Percentiles rank a stretch among this genome's conserved stretches.
phyloP scores from a whole-genome alignment of 2,329 filamentous ascomycete species.

The Furcasterigmium sp. region DNA sequence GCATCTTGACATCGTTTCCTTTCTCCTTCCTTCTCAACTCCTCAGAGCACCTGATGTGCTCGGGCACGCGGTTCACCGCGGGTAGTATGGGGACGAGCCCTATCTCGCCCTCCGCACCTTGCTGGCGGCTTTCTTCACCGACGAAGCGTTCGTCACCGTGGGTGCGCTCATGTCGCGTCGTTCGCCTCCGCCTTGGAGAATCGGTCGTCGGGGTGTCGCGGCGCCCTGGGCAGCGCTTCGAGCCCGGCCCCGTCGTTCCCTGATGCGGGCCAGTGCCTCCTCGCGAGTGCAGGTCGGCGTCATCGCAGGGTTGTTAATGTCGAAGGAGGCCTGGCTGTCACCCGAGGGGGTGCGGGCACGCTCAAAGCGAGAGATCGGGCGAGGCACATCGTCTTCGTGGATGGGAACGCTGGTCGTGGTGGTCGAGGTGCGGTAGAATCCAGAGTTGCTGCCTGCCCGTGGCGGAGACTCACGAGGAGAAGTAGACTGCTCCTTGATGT shows the following conservation, averaged over 20 bases:
- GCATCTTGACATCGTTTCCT: neutral
- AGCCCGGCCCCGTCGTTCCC: slow-evolving; percentile 65
- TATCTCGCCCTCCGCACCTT: slow-evolving; percentile 10
- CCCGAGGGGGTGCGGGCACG: slow-evolving; percentile 39
- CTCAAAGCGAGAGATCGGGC: slow-evolving; percentile 34
- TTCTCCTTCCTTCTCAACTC: neutral
- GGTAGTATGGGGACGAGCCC: neutral
- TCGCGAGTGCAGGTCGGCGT: slow-evolving; percentile 66
- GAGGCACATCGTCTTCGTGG: slow-evolving; percentile 32
- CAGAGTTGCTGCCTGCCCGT: slow-evolving; percentile 35
- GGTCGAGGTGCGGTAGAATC: slow-evolving; percentile 40
- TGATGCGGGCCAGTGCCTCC: slow-evolving; percentile 70
- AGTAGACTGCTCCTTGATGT: neutral
- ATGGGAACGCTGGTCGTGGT: slow-evolving; percentile 49
- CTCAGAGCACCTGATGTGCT: no score
- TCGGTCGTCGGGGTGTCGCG: slow-evolving; percentile 55
- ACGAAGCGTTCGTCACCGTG: slow-evolving; percentile 13
- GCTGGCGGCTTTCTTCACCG: slow-evolving; percentile 8
- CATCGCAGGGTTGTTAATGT: slow-evolving; percentile 51
- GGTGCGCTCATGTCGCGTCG: slow-evolving; percentile 46
- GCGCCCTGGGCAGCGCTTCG: slow-evolving; percentile 61
- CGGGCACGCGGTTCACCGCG: neutral
- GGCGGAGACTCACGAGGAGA: slow-evolving; percentile 15
- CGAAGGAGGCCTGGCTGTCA: slow-evolving; percentile 38
- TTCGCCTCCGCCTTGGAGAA: slow-evolving; percentile 41